Conservation (phyloP, 768 basidiomycete species). For the Daedaleopsis nitida region DNA sequence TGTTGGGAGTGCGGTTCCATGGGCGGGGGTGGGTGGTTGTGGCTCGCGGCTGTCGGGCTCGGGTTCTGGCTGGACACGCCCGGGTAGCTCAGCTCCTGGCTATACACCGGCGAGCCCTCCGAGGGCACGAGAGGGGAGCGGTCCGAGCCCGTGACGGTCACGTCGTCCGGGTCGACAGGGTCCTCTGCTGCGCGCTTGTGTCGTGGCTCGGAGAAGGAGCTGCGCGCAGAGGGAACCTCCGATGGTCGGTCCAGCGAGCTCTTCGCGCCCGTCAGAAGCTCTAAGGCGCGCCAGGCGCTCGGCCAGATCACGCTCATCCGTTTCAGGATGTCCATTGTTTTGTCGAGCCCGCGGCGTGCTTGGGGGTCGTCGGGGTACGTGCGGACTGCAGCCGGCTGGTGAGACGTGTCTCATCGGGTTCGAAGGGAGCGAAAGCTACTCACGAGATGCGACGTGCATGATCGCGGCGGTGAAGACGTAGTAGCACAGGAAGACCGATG, state of each 20-base stretch:
- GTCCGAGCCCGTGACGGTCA: conserved; percentile 6
- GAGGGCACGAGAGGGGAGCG: conserved; percentile 11
- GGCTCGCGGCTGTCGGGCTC: conserved; percentile 10
- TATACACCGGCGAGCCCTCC: conserved; percentile 16
- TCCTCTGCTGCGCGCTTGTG: conserved; percentile 66
- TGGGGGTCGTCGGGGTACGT: conserved; percentile 70
- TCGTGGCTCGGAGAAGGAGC: conserved; percentile 33
- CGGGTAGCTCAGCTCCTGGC: conserved; percentile 20
- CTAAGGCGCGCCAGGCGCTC: conserved; percentile 70
- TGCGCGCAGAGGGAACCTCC: conserved; percentile 6
- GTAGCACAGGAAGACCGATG: conserved; percentile 73
- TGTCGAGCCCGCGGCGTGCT: conserved; percentile 60
- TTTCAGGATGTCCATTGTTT: conserved; percentile 66
- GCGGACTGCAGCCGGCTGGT: conserved; percentile 48
- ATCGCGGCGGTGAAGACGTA: conserved; percentile 80
- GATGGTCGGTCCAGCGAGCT: conserved; percentile 28
- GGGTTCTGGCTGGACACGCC: conserved; percentile 16
- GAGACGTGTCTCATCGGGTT: background rate
- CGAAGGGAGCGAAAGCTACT: background rate
- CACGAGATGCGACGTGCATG: conserved; percentile 76
- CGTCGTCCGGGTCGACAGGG: conserved; percentile 30
- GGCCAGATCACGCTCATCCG: conserved; percentile 77
- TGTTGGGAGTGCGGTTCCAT: background rate
- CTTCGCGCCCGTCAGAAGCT: conserved; percentile 70
- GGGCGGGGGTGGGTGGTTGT: conserved; percentile 6